Percentiles rank a stretch among this genome's conserved stretches.
Evolutionary conservation across 331 rosid species (phyloP).

Genomic region (Pyrus hybrid): DNA sequence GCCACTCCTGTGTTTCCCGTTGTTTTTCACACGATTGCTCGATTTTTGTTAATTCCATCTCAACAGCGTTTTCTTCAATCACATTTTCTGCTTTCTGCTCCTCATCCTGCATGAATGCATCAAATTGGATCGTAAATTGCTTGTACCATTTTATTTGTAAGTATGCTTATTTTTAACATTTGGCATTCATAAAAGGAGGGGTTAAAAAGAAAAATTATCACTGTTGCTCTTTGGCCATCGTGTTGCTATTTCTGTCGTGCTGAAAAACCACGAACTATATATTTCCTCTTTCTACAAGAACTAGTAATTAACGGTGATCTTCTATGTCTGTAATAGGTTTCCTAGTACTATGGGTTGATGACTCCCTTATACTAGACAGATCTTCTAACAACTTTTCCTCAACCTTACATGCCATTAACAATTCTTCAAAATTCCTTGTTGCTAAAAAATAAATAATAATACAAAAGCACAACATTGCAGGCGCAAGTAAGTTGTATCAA

Average conservation of each 20-base stretch:
- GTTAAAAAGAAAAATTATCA: not conserved
- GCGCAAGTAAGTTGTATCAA: not conserved
- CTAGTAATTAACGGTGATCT: no score
- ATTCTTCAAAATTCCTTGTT: not conserved
- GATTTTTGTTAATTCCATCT: not conserved
- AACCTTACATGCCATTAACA: not conserved
- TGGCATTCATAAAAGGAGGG: not conserved
- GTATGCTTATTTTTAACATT: not conserved
- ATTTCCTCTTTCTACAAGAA: not conserved
- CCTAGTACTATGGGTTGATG: not conserved
- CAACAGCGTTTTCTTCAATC: not conserved
- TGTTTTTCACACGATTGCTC: not conserved
- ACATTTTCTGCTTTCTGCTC: not conserved
- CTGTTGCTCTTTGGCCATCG: not conserved
- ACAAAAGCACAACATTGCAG: not conserved
- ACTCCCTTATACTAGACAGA: not conserved
- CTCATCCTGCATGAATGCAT: not conserved
- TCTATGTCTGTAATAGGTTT: not conserved
- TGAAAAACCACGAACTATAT: not conserved
- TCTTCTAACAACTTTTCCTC: constrained; percentile 8
- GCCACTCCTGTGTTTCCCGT: not conserved
- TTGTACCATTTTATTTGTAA: not conserved
- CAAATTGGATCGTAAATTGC: not conserved
- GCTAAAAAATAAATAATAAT: not conserved
- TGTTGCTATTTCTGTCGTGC: not conserved